Evolutionary conservation across 2,329 filamentous ascomycete species (phyloP), one percentile per base, ranked within the genome.

Genomic region (Chaetomium olivaceum): DNA sequence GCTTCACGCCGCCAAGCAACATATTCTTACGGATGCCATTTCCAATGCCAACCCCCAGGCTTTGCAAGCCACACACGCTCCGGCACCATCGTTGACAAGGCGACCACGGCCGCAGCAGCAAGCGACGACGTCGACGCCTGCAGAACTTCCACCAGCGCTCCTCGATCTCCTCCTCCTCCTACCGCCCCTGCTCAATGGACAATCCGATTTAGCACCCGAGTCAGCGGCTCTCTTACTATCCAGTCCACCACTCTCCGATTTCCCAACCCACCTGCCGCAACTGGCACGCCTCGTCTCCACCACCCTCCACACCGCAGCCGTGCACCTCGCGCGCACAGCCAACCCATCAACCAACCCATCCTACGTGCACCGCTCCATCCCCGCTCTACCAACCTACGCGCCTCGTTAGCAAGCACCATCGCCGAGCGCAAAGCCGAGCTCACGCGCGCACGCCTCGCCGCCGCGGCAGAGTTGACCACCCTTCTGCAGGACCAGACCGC

Each of bases 301-400:
- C 0, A 77, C 78, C n/a, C 78, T 89, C 0, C 81, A 83, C 62
- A 72, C 77, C 1, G 79, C 81, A 16, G 85, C 85, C 29, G 76
- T 80, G 16, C 71, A 77, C 19, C 77, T 87, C 27, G 79, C 83
- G 1, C 81, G 84, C 48, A 76, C 84, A 39, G 74, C 79, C 3
- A 79, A 81, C 68, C 83, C 83, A 0, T 76, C 76, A 19, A 85
- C 82, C 0, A 85, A 85, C 73, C 78, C 83, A 0, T 84, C 84
- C 23, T 85, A 80, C 71, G 77, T 88, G n/a, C 86, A 88, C 76
- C 85, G 86, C 23, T 75, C 79, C 27, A 82, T 89, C 58, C 78
- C 85, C 1, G 76, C 79, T 21, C 77, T 89, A 2, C 76, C 82
- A 0, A 68, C 75, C 1, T 75, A 79, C 27, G 74, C 21, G 68